Evolutionary conservation across 2,329 filamentous ascomycete species (phyloP), one percentile per base, ranked within the genome.

Genomic region (Dothideomycetes sp.): DNA sequence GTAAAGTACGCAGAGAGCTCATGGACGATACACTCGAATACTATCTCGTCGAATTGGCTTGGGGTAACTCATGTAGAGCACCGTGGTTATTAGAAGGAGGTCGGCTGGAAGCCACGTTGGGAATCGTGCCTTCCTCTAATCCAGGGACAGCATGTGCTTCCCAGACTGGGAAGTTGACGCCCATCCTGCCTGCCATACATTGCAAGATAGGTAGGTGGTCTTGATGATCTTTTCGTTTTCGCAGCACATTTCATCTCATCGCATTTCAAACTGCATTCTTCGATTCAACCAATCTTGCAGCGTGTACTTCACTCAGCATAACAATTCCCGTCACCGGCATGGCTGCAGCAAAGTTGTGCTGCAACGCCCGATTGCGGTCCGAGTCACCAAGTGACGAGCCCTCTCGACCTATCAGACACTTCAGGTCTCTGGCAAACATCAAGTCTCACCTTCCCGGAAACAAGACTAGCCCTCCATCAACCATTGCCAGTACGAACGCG

Each of bases 281-380:
- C 13, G 27, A 13, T 8, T 23, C 30, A 9, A 15, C 27, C 9
- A 28, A 30, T 22, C 27, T 27, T 20, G 7, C 24, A 19, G 13
- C 31, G 25, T n/a, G n/a, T n/a, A n/a, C n/a, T n/a, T n/a, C n/a
- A n/a, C n/a, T n/a, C n/a, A n/a, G n/a, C n/a, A n/a, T n/a, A n/a
- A n/a, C n/a, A 31, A 19, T 7, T 18, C 10, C n/a, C 19, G 31
- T 27, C 8, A 19, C n/a, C 23, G 24, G 18, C 22, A 41, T 36
- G 30, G 38, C 41, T 20, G 36, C 44, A 18, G 34, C 41, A 18
- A 40, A 44, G 29, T 32, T 43, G 22, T 46, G 44, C 27, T 46
- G 44, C 28, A 39, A 34, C 10, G 29, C 20, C 8, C 40, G 29
- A 31, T 25, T 29, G 17, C 31, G 30, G 6, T 33, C 41, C 12